Evolutionary conservation across 371 early-diverging fungal genomes (phyloP), one percentile per base, ranked within the genome.

Genomic region (Capniomyces stellatus): DNA sequence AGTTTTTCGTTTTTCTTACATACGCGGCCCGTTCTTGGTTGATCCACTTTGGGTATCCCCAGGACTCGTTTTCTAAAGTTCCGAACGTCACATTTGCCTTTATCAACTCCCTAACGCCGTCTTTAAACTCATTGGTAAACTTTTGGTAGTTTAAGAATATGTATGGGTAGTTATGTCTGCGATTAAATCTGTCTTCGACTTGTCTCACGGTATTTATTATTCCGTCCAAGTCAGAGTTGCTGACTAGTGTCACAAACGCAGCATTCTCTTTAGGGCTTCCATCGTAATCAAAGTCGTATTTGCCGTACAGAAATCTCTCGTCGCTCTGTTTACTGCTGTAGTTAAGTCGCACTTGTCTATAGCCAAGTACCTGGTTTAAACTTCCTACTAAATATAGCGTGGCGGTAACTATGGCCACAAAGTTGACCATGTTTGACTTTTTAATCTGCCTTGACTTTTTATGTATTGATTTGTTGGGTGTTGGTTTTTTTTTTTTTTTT

Each of bases 181-280:
- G 67, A 62, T 97, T 95, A 66, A 92, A 93, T 21, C 79, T 74
- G 30, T 78, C 72, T 63, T 95, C 92, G 21, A 94, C 67, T 60
- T 83, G 78, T 4, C 67, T 62, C 49, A 97, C 72, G 0, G 89
- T 75, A n/a, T 58, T 56, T 15, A 70, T 64, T 30, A 90, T 67
- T 1, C 72, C 78, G 21, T 79, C 61, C 3, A 87, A 58, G 56
- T 95, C 93, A 12, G 58, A 56, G 65, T 94, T 88, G 43, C 90
- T 61, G 6, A 78, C 75, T 21, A 85, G 63, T 0, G 81, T 70
- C 1, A 82, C 82, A 58, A 83, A 75, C 0, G 74, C 76, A 0
- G 82, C 85, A 0, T 76, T 79, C n/a, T n/a, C n/a, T n/a, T n/a
- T n/a, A n/a, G n/a, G n/a, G n/a, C n/a, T n/a, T n/a, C n/a, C n/a